Base-by-base conservation (phyloP, 257 asterid species). In the Buddleja alternifolia region DNA sequence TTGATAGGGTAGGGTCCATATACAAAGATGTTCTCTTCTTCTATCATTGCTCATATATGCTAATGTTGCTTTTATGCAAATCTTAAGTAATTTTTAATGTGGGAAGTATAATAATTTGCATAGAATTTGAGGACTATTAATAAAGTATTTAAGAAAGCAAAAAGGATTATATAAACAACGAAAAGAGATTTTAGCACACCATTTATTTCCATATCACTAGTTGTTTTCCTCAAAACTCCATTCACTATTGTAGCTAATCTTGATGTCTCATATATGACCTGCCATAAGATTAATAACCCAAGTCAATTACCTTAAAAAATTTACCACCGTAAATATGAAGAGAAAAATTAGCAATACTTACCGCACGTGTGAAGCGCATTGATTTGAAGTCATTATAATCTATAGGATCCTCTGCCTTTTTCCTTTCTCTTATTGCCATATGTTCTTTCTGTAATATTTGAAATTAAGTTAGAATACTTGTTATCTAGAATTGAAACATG, bases 311-410 rank as follows among this genome's bases (percentile, higher is more conserved):
- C 72, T 63, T 63, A n/a, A 70, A 1, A 24, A 4, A 70, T 69
- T 69, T 69, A 41, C 37, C 0, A 47, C 48, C 36, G 81, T 69
- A 77, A 71, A 67, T 67, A 39, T 59, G 20, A 29, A 10, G 39
- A 8, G 58, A 9, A 9, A 44, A 56, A 57, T 46, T 63, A 41
- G 56, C 52, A 59, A 63, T 8, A 80, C 84, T 75, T 68, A 85
- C 90, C 25, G 90, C 88, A 66, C 97, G 95, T 36, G 99, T 94
- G 74, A 94, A 91, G 16, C 84, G 86, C 99, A 94, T 94, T 46
- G 92, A 81, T 73, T 84, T 91, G 81, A 84, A 94, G 86, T 94
- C 97, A 17, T 82, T 82, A 69, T 86, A 91, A 72, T 81, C 81
- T 50, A 94, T 85, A 62, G 96, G 92, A 71, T 94, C 97, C 75